These are phyloP conservation scores for Emergomyces pasteurianus DNA, from an alignment of 2,329 filamentous ascomycete genomes.

Conservation along the genomic window DNA sequence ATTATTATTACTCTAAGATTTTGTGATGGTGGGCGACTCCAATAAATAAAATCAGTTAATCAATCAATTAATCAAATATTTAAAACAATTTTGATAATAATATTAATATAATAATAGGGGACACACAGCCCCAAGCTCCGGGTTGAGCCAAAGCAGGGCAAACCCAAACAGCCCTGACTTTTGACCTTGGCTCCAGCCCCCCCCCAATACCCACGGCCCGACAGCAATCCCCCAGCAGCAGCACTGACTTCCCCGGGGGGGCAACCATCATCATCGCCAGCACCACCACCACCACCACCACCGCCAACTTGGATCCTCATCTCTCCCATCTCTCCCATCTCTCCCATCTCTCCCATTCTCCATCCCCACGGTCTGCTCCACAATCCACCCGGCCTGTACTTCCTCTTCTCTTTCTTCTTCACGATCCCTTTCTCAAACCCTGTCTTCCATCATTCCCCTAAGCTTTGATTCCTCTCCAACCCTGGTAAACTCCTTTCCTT, in stretches of 20 bases:
- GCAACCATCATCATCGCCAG: not conserved
- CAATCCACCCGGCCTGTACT: too few species aligned
- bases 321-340: not conserved
- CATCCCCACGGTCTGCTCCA: not conserved
- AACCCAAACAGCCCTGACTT: too few species aligned
- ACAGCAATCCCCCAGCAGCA: not conserved
- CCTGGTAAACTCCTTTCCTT: too few species aligned
- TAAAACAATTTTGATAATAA: too few species aligned
- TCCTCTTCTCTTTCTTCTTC: not conserved
- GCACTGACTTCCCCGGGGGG: too few species aligned
- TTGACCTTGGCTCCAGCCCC: not conserved
- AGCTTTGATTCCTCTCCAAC: too few species aligned
- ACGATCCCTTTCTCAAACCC: not conserved
- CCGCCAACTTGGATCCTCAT: not conserved
- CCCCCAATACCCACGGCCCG: not conserved
- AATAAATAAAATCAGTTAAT: too few species aligned
- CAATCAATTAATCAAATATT: too few species aligned
- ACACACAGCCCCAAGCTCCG: too few species aligned
- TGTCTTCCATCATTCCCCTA: not conserved
- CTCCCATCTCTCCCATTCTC: not conserved
- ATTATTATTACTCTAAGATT: not conserved
- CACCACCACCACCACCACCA: not conserved
- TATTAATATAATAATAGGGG: too few species aligned
- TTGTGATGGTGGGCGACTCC: too few species aligned
- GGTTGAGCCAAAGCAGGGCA: too few species aligned